Conservation (phyloP, 2,329 filamentous ascomycete species). For the Monosporascus sp. region DNA sequence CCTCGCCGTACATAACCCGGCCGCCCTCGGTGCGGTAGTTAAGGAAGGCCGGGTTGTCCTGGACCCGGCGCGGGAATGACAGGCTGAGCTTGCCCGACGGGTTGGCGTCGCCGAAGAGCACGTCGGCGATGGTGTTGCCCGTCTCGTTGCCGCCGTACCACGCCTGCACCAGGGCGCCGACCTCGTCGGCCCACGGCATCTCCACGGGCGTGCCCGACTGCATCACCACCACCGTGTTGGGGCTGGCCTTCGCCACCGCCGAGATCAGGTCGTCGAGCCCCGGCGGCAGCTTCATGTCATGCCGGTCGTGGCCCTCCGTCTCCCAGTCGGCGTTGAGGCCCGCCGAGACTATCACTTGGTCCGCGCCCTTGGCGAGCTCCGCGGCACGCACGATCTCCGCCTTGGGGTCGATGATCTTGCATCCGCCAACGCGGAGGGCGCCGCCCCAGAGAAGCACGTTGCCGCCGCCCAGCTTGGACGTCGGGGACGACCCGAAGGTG, state of each 20-base stretch:
- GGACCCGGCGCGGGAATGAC: constrained; percentile 61
- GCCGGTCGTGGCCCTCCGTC: constrained; percentile 71
- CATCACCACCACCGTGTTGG: constrained; percentile 66
- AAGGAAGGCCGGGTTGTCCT: constrained; percentile 70
- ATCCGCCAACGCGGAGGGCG: constrained; percentile 57
- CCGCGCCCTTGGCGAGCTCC: constrained; percentile 59
- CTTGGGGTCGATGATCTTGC: constrained; percentile 50
- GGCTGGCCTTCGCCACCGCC: constrained; percentile 60
- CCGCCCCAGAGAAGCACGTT: constrained; percentile 51
- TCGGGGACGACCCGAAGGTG: constrained; percentile 54
- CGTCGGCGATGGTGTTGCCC: constrained; percentile 73
- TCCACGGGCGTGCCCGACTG: constrained; percentile 71
- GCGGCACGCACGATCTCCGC: constrained; percentile 62
- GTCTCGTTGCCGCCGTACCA: constrained; percentile 89
- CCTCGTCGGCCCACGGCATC: constrained; percentile 61
- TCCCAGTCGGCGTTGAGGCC: constrained; percentile 81
- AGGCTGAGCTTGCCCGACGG: constrained; percentile 71
- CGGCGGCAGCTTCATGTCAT: constrained; percentile 71
- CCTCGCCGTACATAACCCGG: constrained; percentile 71
- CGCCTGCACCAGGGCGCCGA: constrained; percentile 61
- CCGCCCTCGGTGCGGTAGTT: constrained; percentile 69
- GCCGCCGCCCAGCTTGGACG: constrained; percentile 47
- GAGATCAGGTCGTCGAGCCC: constrained; percentile 65
- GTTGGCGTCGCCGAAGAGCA: constrained; percentile 68
- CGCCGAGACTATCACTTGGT: constrained; percentile 73